Percentiles rank a stretch among this genome's conserved stretches.
These are phyloP conservation scores for Phytopythium chamaehyphon DNA, from an alignment of 352 stramenopile genomes.

Conservation along the genomic window DNA sequence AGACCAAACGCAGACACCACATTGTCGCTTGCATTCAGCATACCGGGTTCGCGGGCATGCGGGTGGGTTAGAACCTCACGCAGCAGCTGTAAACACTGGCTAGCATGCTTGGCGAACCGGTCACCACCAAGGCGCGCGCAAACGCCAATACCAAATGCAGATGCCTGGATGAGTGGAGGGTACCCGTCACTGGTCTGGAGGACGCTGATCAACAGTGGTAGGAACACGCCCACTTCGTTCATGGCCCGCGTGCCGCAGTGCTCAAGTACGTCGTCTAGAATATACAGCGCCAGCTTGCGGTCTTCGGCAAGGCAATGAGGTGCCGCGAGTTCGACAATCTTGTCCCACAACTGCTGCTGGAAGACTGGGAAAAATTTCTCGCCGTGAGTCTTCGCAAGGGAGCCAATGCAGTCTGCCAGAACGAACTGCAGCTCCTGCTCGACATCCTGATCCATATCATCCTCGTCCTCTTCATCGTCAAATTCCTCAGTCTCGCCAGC, in stretches of 20 bases:
- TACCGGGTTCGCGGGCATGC: conserved; percentile 36
- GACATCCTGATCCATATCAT: conserved; percentile 39
- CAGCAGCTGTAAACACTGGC: conserved; percentile 49
- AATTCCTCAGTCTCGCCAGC: conserved; percentile 9
- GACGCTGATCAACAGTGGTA: conserved; percentile 62
- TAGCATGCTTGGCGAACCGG: conserved; percentile 47
- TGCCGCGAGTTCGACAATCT: conserved; percentile 58
- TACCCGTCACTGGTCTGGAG: conserved; percentile 56
- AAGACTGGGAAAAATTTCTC: conserved; percentile 74
- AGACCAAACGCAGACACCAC: conserved; percentile 70
- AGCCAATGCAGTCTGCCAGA: conserved; percentile 70
- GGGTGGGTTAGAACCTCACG: conserved; percentile 52
- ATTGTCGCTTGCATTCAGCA: conserved; percentile 80
- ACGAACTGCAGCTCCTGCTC: conserved; percentile 81
- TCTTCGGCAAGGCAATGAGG: conserved; percentile 72
- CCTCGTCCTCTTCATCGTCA: conserved; percentile 37
- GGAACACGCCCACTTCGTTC: conserved; percentile 50
- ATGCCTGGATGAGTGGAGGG: conserved; percentile 59
- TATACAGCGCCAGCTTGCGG: conserved; percentile 79
- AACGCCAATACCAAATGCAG: conserved; percentile 71
- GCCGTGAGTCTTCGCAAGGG: conserved; percentile 67
- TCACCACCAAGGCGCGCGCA: conserved; percentile 51
- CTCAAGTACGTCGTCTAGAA: conserved; percentile 85
- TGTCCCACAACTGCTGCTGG: conserved; percentile 69
- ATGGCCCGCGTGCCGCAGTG: conserved; percentile 55